A percentile compares a stretch with the other conserved stretches of the same genome.
These are phyloP conservation scores for Pestalotiopsis sp. DNA, from an alignment of 2,329 filamentous ascomycete genomes.

Conservation along the genomic window DNA sequence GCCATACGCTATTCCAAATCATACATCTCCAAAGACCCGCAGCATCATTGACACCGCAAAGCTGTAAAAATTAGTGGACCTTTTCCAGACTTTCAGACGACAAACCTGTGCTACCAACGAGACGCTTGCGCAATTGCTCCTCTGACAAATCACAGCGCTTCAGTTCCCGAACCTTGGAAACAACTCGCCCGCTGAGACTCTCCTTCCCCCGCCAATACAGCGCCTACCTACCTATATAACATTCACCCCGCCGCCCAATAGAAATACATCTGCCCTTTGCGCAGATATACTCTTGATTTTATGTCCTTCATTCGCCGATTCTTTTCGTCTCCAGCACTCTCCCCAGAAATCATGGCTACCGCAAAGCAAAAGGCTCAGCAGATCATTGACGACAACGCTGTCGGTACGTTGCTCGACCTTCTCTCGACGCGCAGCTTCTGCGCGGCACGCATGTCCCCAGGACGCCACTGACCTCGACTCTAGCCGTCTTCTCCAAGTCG, in stretches of 20 bases:
- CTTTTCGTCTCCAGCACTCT: conserved; percentile 58
- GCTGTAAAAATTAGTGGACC: not conserved
- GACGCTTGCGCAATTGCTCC: not conserved
- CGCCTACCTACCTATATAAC: not conserved
- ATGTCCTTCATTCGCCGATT: conserved; percentile 74
- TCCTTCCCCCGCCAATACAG: not conserved
- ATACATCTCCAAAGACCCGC: not conserved
- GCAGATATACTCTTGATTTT: not conserved
- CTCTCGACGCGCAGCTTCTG: not conserved
- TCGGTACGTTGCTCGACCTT: conserved; percentile 59
- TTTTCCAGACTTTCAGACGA: not conserved
- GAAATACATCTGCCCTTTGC: not conserved
- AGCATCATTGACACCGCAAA: not conserved
- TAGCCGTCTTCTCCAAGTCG: conserved; percentile 94
- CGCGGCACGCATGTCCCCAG: not conserved
- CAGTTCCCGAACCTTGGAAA: not conserved
- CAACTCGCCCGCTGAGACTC: not conserved
- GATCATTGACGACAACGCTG: conserved; percentile 87
- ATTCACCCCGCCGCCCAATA: not conserved
- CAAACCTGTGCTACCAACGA: not conserved
- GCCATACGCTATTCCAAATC: not conserved
- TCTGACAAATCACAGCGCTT: conserved; percentile 12
- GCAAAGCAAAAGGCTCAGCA: conserved; percentile 81
- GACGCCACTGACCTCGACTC: not conserved
- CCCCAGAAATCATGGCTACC: conserved; percentile 75